Evolutionary conservation across 805 yeast genomes (phyloP).

Genomic region (Ogataea degrootiae): DNA sequence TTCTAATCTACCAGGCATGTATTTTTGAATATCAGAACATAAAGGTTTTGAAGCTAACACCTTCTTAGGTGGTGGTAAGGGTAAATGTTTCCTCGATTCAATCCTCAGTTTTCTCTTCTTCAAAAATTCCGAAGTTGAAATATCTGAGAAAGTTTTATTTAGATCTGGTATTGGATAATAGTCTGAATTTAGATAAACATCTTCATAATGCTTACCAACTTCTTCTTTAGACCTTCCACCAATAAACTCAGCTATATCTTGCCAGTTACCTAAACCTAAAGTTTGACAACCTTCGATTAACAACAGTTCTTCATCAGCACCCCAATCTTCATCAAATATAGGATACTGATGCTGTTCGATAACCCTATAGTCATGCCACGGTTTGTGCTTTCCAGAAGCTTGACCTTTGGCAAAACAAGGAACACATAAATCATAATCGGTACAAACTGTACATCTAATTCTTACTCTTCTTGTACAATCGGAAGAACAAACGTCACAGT

Average conservation of each 20-base stretch:
- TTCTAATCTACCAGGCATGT: constrained; percentile 97
- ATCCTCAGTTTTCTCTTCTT: constrained; percentile 63
- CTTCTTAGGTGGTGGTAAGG: constrained; percentile 82
- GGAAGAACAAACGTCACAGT: constrained; percentile 94
- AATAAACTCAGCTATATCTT: constrained; percentile 93
- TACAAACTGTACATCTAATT: constrained; percentile 86
- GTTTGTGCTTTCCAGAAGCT: constrained; percentile 79
- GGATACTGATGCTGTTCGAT: constrained; percentile 96
- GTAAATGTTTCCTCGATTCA: constrained; percentile 65
- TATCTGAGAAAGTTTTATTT: constrained; percentile 58
- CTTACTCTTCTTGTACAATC: constrained; percentile 93
- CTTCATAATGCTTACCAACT: constrained; percentile 76
- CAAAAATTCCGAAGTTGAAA: constrained; percentile 66
- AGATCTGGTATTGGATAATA: constrained; percentile 89
- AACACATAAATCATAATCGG: constrained; percentile 95
- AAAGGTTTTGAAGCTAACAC: constrained; percentile 91
- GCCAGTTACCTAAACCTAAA: constrained; percentile 95
- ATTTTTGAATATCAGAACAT: constrained; percentile 96
- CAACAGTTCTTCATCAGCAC: constrained; percentile 93
- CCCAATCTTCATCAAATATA: constrained; percentile 87
- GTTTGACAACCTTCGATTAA: constrained; percentile 90
- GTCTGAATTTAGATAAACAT: constrained; percentile 61
- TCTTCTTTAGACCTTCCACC: constrained; percentile 92
- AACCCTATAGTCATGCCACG: constrained; percentile 88
- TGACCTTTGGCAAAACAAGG: constrained; percentile 91